Base-by-base conservation (phyloP, 768 basidiomycete species). In the Lactarius pseudohatsudake region DNA sequence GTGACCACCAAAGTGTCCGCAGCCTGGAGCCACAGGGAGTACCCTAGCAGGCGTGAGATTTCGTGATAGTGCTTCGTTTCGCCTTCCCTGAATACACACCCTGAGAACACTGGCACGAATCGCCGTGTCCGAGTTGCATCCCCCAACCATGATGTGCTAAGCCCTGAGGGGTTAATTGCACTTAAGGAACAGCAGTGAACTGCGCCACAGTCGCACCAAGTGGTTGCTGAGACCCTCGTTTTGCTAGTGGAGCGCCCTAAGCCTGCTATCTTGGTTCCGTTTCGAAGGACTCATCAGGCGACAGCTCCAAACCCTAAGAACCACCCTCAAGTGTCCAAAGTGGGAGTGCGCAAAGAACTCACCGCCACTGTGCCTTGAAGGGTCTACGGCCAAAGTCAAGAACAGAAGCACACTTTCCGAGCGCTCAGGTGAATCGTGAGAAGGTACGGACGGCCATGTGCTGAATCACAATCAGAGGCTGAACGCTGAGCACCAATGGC, bases 321-420 rank as follows among this genome's bases (percentile, higher is more conserved):
- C 22, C 22, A 36, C 16, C 13, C 40, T 28, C 16, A 28, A 8
- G 8, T 55, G 26, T n/a, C 61, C 45, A 66, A 43, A 57, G 16
- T 18, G 38, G 62, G 43, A 22, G 58, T 38, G 58, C 66, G 62
- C 58, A 64, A 64, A 67, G 58, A 62, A 54, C 18, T 41, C n/a
- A 4, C 32, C 16, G 11, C 32, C 26, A 47, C 28, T n/a, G 38
- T 60, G 20, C 62, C 47, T 63, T 64, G 36, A 57, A 34, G 13
- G 36, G 50, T 22, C 9, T 8, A 38, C 53, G 57, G 53, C 26
- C 41, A 30, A 40, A 64, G 50, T 50, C 30, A 45, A 59, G 41
- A 43, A 54, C 22, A 64, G 47, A 30, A 56, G 53, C 47, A 34
- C 47, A 9, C 22, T 3, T 36, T 45, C 36, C 56, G 20, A 55